A percentile compares a stretch with the other conserved stretches of the same genome.
These are phyloP conservation scores for Tremella fuciformis DNA, from an alignment of 768 basidiomycete genomes.

Conservation along the genomic window DNA sequence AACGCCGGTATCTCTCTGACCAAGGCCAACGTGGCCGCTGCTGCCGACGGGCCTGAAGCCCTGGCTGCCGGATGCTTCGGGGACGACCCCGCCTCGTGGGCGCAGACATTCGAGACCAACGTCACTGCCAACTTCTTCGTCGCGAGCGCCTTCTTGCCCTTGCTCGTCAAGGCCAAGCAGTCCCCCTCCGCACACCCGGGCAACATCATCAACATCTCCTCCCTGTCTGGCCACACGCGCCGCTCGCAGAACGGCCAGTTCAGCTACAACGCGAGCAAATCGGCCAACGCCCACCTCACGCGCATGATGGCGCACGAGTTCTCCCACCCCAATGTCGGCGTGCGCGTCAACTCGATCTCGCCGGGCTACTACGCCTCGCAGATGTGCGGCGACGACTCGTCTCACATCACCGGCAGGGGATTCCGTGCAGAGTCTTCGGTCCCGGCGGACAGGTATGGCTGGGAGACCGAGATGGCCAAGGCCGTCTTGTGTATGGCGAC, in stretches of 20 bases:
- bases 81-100: slow-evolving; percentile 19
- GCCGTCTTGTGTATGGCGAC: slow-evolving; percentile 11
- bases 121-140: slow-evolving; percentile 61
- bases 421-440: slow-evolving; percentile 6
- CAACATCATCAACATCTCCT: slow-evolving; percentile 55
- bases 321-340: slow-evolving; percentile 30
- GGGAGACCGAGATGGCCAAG: slow-evolving; percentile 8
- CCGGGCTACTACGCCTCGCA: slow-evolving; percentile 48
- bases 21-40: slow-evolving; percentile 24
- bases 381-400: slow-evolving; percentile 5
- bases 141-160: slow-evolving; percentile 74
- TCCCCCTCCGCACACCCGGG: slow-evolving; percentile 46
- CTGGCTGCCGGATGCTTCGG: slow-evolving; percentile 35
- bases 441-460: slow-evolving; percentile 5
- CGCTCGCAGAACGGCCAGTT: slow-evolving; percentile 54
- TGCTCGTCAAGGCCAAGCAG: slow-evolving; percentile 69
- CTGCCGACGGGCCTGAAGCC: slow-evolving; percentile 34
- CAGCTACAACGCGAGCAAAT: slow-evolving; percentile 54
- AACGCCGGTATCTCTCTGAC: slow-evolving; percentile 37
- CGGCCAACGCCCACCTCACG: slow-evolving; percentile 40
- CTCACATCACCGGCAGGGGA: background rate
- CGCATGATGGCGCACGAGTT: slow-evolving; percentile 44
- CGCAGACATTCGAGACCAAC: slow-evolving; percentile 32
- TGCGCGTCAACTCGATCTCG: slow-evolving; percentile 41
- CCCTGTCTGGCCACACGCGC: slow-evolving; percentile 55